Evolutionary conservation across 2,329 filamentous ascomycete species (phyloP).

Genomic region (Setomelanomma holmii): DNA sequence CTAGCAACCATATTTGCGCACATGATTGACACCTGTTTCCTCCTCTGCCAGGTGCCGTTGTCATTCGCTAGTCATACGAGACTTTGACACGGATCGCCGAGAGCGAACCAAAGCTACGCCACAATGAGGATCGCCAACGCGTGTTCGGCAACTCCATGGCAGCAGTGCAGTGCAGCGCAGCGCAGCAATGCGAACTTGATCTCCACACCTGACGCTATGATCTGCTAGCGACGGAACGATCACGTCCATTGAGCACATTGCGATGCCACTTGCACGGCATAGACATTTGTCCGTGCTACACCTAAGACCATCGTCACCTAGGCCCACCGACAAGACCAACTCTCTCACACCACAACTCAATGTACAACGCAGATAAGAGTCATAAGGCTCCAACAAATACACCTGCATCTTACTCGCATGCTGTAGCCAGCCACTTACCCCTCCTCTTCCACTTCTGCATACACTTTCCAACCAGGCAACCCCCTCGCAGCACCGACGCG

Average conservation of each 20-base stretch:
- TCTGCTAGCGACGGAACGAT: neutral
- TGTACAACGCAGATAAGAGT: neutral
- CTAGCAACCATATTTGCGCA: conserved; percentile 9
- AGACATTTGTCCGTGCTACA: too few species aligned
- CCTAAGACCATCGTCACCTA: too few species aligned
- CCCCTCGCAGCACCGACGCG: neutral
- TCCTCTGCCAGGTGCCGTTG: neutral
- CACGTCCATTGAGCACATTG: neutral
- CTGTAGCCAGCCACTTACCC: neutral
- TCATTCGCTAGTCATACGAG: neutral
- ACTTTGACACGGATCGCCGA: neutral
- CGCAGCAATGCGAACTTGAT: conserved; percentile 1
- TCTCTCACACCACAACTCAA: neutral
- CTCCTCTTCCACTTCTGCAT: neutral
- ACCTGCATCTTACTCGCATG: neutral
- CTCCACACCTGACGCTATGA: neutral
- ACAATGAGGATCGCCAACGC: conserved; percentile 16
- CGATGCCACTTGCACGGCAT: too few species aligned
- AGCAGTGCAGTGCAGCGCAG: neutral
- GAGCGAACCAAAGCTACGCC: conserved; percentile 22
- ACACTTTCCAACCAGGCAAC: neutral
- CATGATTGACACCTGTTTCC: conserved; percentile 10
- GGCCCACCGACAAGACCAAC: too few species aligned
- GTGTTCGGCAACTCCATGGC: conserved; percentile 12
- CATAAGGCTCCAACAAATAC: neutral